Evolutionary conservation across 2,329 filamentous ascomycete species (phyloP).

Genomic region (Trichoderma gracile): DNA sequence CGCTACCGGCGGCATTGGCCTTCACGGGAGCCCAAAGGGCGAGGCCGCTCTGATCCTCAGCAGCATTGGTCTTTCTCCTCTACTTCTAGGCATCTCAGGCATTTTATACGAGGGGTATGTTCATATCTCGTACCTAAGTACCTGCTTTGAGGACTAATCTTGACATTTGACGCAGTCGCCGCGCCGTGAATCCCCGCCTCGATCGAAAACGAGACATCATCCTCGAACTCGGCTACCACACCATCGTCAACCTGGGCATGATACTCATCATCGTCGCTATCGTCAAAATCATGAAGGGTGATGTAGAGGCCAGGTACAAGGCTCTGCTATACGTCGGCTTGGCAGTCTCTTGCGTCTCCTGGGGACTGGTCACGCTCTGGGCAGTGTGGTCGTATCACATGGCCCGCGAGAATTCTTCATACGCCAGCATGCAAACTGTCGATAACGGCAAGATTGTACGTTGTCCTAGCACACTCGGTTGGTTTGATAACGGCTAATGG

Average conservation of each 20-base stretch:
- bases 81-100: slow-evolving; percentile 5
- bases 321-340: background rate
- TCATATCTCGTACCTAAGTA: background rate
- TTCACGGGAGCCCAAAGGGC: slow-evolving; percentile 1
- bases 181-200: slow-evolving; percentile 6
- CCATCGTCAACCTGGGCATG: background rate
- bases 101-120: slow-evolving; percentile 9
- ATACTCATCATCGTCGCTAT: background rate
- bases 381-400: slow-evolving; percentile 1
- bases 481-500: background rate
- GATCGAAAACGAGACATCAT: slow-evolving; percentile 7
- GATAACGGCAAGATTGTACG: slow-evolving; percentile 9
- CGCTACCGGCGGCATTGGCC: slow-evolving; percentile 6
- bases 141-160: background rate
- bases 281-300: background rate
- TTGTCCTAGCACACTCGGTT: accelerated
- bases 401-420: background rate
- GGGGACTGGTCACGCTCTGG: background rate
- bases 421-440: background rate
- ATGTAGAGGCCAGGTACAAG: background rate
- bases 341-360: background rate
- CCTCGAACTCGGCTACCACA: slow-evolving; percentile 8
- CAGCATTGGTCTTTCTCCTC: slow-evolving; percentile 8
- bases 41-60: slow-evolving; percentile 1
- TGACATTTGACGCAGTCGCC: background rate